Base-by-base conservation (phyloP, 169 alveolate species). In the Plasmodium coatneyi region DNA sequence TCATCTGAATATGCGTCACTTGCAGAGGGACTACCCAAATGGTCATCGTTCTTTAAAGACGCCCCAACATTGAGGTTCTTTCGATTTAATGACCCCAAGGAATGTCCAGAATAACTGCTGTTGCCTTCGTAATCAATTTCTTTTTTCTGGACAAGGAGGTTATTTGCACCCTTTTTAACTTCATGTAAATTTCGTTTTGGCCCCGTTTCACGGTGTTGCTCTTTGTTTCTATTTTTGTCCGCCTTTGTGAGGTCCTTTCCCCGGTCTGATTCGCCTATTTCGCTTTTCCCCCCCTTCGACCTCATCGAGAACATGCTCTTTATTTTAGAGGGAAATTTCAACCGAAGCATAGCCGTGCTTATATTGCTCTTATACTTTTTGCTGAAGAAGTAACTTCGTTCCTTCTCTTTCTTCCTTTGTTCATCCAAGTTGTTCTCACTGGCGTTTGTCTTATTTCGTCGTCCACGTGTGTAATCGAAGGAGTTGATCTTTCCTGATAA, bases 221-320 rank as follows among this genome's bases (percentile, higher is more conserved):
- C 71, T n/a, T 32, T 54, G 10, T 56, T 54, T 6, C 56, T 7
- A 52, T 34, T 81, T 81, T 81, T 81, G 12, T 25, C 10, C 34
- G 34, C 81, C 49, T 70, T 22, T 0, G 19, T n/a, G 10, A 28
- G 12, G 25, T 81, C 41, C 54, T 81, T 32, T 7, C 19, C 22
- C 16, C 52, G 39, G 1, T 70, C 12, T 12, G 74, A 10, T 34
- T 19, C 54, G 28, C 41, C 34, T 30, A 7, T 3, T 46, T 2
- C 32, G 10, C 56, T 80, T 19, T 1, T 80, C 43, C 32, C 7
- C 22, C 16, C 30, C 12, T 71, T 22, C 19, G 54, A 5, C 32
- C 9, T 83, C 49, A 70, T 83, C 41, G 70, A 83, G 71, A 83
- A 83, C 92, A 70, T 83, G 7, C 82, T 52, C 82, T 83, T 83